Conservation (phyloP, 176 grass and related monocot genomes). For the Rhipidocladum racemiflorum region DNA sequence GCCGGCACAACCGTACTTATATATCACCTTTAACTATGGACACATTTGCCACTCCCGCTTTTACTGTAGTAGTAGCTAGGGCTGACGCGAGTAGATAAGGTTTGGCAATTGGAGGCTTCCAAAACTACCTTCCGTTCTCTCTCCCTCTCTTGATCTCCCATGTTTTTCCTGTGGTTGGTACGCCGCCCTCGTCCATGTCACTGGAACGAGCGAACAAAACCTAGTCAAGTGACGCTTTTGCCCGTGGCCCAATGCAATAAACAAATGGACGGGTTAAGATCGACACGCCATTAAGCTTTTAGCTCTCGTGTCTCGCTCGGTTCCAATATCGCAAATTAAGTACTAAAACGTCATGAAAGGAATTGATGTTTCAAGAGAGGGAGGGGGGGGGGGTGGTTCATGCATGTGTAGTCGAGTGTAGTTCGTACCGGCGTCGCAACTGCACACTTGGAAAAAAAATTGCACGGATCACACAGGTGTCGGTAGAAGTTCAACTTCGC, state of each 20-base stretch:
- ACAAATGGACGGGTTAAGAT: background rate
- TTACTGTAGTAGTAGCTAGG: background rate
- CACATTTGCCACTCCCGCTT: background rate
- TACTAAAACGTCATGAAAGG: background rate
- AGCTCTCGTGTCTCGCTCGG: background rate
- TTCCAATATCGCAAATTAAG: background rate
- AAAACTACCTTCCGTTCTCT: background rate
- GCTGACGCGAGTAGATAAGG: conserved; percentile 9
- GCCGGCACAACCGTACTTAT: background rate
- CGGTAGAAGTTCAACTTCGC: background rate
- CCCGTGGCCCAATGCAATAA: background rate
- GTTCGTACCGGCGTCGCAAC: background rate
- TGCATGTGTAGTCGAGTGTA: background rate
- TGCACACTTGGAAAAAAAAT: background rate
- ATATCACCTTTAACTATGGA: too few species aligned
- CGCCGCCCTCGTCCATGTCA: conserved; percentile 19
- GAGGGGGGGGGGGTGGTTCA: too few species aligned
- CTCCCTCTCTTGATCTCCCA: background rate
- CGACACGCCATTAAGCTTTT: background rate
- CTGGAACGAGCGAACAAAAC: background rate
- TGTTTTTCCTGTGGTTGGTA: conserved; percentile 6
- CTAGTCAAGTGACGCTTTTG: conserved; percentile 3
- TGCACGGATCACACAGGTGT: background rate
- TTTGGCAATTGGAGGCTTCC: conserved; percentile 14
- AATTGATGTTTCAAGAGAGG: background rate